Evolutionary conservation across 2,329 filamentous ascomycete genomes (phyloP).

Genomic region (Penicillium sp.): DNA sequence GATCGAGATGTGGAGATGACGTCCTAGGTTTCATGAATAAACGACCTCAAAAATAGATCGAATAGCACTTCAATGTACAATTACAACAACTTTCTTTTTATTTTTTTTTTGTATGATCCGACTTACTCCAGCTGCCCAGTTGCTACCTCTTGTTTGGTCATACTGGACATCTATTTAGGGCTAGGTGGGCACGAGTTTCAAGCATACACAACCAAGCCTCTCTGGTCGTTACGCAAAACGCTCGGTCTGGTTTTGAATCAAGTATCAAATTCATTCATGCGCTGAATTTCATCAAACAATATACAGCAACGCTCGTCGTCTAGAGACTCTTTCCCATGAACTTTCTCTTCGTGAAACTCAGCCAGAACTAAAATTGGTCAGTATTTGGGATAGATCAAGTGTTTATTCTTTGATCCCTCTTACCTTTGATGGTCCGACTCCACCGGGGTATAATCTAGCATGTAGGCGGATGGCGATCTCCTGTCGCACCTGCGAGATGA

Average conservation of each 20-base stretch:
- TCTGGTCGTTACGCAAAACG: neutral
- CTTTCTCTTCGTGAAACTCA: conserved; percentile 98
- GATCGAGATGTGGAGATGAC: conserved; percentile 33
- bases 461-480: conserved; percentile 81
- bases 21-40: conserved; percentile 16
- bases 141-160: neutral
- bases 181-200: neutral
- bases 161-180: neutral
- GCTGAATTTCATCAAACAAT: conserved; percentile 30
- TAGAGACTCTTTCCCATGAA: conserved; percentile 96
- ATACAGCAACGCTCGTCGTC: conserved; percentile 24
- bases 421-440: conserved; percentile 63
- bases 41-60: conserved; percentile 2
- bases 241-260: neutral
- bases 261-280: conserved; percentile 21
- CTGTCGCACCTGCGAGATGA: conserved; percentile 83
- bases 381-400: neutral
- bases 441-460: conserved; percentile 80
- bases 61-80: conserved; percentile 15
- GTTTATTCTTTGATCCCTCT: conserved; percentile 12
- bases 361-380: conserved; percentile 73
- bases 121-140: neutral
- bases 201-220: neutral
- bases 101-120: neutral
- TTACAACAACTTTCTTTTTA: conserved; percentile 14